A percentile compares a stretch with the other conserved stretches of the same genome.
Evolutionary conservation across 2,329 filamentous ascomycete species (phyloP).

Genomic region (Torrubiella hemipterigena): DNA sequence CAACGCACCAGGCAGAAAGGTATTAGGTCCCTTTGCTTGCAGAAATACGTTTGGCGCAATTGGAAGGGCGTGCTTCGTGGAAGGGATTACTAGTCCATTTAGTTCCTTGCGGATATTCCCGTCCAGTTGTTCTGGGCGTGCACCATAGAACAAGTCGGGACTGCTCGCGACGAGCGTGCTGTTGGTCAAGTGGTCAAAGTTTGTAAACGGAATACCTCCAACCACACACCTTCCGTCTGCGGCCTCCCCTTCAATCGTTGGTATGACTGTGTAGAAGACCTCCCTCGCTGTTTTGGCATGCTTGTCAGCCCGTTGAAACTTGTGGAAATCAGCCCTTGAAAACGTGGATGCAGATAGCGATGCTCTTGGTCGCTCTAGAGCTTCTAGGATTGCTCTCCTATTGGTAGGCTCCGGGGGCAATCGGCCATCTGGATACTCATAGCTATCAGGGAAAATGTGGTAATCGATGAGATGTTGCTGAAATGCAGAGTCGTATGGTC

Average conservation of each 20-base stretch:
- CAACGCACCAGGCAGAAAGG: constrained; percentile 14
- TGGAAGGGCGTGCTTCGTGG: constrained; percentile 16
- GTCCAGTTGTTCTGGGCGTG: constrained; percentile 17
- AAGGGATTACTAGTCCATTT: constrained; percentile 18
- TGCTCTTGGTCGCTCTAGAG: constrained; percentile 2
- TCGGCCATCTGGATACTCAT: constrained; percentile 2
- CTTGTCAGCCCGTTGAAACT: constrained; percentile 16
- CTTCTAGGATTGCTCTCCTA: constrained; percentile 1
- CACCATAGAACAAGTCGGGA: constrained; percentile 22
- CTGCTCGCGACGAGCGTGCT: constrained; percentile 15
- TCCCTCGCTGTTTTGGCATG: constrained; percentile 21
- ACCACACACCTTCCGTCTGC: constrained; percentile 12
- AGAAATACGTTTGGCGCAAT: constrained; percentile 26
- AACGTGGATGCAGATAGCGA: constrained; percentile 25
- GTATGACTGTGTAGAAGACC: constrained; percentile 17
- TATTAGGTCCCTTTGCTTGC: constrained; percentile 22
- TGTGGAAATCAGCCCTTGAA: constrained; percentile 15
- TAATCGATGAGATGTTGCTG: constrained; percentile 6
- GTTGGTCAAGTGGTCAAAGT: constrained; percentile 23
- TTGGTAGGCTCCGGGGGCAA: constrained; percentile 4
- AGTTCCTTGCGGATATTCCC: constrained; percentile 13
- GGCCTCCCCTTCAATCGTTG: constrained; percentile 16
- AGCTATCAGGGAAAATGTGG: constrained; percentile 2
- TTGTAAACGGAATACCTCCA: too few relatives aligned
- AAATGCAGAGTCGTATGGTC: constrained; percentile 6